Conservation (phyloP, 306 rosid genomes). For the Corylus americana region DNA sequence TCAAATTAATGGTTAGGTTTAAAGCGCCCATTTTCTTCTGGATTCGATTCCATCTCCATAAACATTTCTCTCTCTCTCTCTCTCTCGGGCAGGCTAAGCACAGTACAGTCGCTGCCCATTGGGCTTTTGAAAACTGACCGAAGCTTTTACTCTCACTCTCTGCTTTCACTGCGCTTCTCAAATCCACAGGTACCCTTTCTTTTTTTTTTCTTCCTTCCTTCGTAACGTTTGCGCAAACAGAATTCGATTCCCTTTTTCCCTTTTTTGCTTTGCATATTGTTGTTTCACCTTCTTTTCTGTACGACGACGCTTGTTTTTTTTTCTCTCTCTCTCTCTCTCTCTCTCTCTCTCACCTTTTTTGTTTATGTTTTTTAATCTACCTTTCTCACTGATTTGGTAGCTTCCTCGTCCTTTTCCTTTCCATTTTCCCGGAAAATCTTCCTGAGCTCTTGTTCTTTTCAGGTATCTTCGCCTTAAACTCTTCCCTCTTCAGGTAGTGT, state of each 20-base stretch:
- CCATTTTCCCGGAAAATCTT: background rate
- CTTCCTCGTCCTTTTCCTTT: background rate
- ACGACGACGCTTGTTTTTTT: background rate
- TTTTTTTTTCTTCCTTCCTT: background rate
- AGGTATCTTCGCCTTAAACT: background rate
- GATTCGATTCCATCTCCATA: no score
- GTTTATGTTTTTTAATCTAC: no score
- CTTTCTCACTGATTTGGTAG: background rate
- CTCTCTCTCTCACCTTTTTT: background rate
- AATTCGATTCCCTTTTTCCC: background rate
- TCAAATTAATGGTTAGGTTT: no score
- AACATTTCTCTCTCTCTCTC: background rate
- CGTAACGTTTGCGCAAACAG: background rate
- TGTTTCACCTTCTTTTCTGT: background rate
- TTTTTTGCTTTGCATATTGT: background rate
- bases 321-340: background rate
- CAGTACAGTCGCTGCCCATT: conserved; percentile 9
- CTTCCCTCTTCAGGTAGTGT: background rate
- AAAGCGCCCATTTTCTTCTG: no score
- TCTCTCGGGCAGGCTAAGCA: conserved; percentile 17
- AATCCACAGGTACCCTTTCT: background rate
- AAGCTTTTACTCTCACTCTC: conserved; percentile 8
- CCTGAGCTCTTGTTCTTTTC: background rate
- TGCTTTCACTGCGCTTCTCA: background rate
- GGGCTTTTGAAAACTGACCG: conserved; percentile 3